A percentile compares a stretch with the other conserved stretches of the same genome.
These are phyloP conservation scores for Amesomyces nigricolor DNA, from an alignment of 2,329 filamentous ascomycete genomes.

Conservation along the genomic window DNA sequence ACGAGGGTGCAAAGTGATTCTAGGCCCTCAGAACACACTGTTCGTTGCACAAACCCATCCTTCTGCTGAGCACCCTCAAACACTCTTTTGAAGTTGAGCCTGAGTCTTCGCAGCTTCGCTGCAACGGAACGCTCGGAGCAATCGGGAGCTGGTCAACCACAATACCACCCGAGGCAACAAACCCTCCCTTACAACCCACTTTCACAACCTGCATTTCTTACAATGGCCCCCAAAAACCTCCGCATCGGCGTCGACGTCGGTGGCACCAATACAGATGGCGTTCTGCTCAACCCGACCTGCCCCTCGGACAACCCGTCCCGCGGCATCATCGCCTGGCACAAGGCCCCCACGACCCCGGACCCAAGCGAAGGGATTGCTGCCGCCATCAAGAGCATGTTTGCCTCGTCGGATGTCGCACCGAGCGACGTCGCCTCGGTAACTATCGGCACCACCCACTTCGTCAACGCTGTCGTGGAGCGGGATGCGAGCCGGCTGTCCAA, in stretches of 20 bases:
- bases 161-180: too few species aligned
- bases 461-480: conserved; percentile 53
- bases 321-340: conserved; percentile 46
- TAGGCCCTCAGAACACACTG: too few species aligned
- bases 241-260: conserved; percentile 44
- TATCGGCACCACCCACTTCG: conserved; percentile 53
- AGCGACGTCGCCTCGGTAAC: conserved; percentile 43
- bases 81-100: too few species aligned
- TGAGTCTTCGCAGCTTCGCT: too few species aligned
- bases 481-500: conserved; percentile 43
- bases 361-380: conserved; percentile 43
- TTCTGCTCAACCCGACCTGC: conserved; percentile 41
- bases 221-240: conserved; percentile 19
- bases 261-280: conserved; percentile 50
- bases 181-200: not conserved
- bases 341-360: conserved; percentile 44
- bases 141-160: too few species aligned
- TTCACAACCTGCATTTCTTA: too few species aligned
- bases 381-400: conserved; percentile 41
- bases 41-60: too few species aligned
- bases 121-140: too few species aligned
- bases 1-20: too few species aligned
- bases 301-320: conserved; percentile 16
- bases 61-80: too few species aligned
- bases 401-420: conserved; percentile 30